These are phyloP conservation scores for Zymoseptoria crescenta DNA, from an alignment of 2,329 filamentous ascomycete genomes.

Conservation along the genomic window DNA sequence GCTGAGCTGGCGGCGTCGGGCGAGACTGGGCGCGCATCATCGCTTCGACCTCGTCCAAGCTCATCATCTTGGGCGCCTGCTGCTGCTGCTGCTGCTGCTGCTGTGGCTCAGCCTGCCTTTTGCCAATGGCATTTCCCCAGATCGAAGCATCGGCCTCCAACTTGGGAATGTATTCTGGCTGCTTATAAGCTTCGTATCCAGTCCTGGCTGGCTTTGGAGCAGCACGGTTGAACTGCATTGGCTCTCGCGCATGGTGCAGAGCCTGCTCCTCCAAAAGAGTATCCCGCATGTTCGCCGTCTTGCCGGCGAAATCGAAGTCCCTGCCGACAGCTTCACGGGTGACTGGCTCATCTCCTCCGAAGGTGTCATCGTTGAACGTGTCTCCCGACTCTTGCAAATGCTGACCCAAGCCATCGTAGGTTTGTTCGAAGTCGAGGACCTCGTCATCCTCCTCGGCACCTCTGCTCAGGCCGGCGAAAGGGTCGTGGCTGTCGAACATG, in stretches of 20 bases:
- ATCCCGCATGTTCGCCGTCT: conserved; percentile 77
- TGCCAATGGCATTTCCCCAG: conserved; percentile 71
- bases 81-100: conserved; percentile 21
- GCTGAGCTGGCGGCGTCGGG: conserved; percentile 16
- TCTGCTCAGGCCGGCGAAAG: conserved; percentile 73
- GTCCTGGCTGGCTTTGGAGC: conserved; percentile 57
- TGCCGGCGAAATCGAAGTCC: conserved; percentile 95
- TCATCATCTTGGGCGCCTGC: conserved; percentile 71
- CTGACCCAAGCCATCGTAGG: conserved; percentile 89
- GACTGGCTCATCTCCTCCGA: conserved; percentile 46
- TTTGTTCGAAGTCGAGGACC: conserved; percentile 85
- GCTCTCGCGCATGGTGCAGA: conserved; percentile 69
- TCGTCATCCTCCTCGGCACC: conserved; percentile 48
- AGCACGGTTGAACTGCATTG: conserved; percentile 43
- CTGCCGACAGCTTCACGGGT: conserved; percentile 59
- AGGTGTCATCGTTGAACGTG: conserved; percentile 95
- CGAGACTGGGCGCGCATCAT: conserved; percentile 69
- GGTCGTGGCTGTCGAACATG: conserved; percentile 70
- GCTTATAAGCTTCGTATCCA: conserved; percentile 87
- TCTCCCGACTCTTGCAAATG: conserved; percentile 87
- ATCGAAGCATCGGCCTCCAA: conserved; percentile 88
- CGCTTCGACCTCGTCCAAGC: conserved; percentile 92
- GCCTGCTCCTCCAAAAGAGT: conserved; percentile 88
- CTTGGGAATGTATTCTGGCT: conserved; percentile 76
- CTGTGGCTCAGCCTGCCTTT: conserved; percentile 31